Percentiles rank a stretch among this genome's conserved stretches.
Evolutionary conservation across 495 filamentous ascomycete species (phyloP).

Genomic region (Cercophora samala): DNA sequence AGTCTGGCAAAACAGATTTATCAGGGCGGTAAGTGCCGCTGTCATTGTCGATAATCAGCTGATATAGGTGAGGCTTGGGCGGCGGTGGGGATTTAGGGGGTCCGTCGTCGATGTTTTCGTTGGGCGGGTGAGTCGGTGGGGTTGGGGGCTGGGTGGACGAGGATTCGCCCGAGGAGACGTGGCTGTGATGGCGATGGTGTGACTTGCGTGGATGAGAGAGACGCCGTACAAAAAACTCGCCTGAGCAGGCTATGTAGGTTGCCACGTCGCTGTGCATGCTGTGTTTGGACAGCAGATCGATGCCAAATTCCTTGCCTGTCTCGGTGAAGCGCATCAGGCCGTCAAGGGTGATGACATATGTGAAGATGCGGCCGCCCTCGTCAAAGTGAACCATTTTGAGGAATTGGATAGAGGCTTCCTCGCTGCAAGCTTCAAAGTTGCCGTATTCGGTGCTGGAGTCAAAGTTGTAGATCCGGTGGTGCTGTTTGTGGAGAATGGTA

Average conservation of each 20-base stretch:
- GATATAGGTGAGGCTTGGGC: slow-evolving; percentile 64
- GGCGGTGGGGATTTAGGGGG: slow-evolving; percentile 44
- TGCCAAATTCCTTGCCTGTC: slow-evolving; percentile 90
- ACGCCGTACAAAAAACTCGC: slow-evolving; percentile 87
- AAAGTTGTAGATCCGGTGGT: slow-evolving; percentile 83
- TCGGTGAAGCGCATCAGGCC: slow-evolving; percentile 84
- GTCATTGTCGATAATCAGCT: slow-evolving; percentile 92
- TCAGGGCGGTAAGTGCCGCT: slow-evolving; percentile 90
- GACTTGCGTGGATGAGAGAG: slow-evolving; percentile 27
- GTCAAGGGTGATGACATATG: slow-evolving; percentile 88
- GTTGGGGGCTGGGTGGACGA: slow-evolving; percentile 21
- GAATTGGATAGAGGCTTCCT: slow-evolving; percentile 70
- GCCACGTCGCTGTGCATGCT: slow-evolving; percentile 92
- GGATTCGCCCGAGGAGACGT: slow-evolving; percentile 19
- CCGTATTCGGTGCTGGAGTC: slow-evolving; percentile 70
- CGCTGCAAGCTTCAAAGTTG: slow-evolving; percentile 44
- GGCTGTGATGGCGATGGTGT: slow-evolving; percentile 3
- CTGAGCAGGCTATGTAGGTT: slow-evolving; percentile 83
- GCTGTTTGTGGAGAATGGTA: slow-evolving; percentile 85
- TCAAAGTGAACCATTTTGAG: slow-evolving; percentile 83
- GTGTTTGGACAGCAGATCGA: slow-evolving; percentile 88
- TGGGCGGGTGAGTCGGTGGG: slow-evolving; percentile 24
- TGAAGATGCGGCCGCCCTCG: slow-evolving; percentile 81
- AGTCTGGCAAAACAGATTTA: slow-evolving; percentile 62
- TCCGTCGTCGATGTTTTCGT: slow-evolving; percentile 32